phyloP scores from a whole-genome alignment of 805 yeast genomes.

The Lachancea fermentati region DNA sequence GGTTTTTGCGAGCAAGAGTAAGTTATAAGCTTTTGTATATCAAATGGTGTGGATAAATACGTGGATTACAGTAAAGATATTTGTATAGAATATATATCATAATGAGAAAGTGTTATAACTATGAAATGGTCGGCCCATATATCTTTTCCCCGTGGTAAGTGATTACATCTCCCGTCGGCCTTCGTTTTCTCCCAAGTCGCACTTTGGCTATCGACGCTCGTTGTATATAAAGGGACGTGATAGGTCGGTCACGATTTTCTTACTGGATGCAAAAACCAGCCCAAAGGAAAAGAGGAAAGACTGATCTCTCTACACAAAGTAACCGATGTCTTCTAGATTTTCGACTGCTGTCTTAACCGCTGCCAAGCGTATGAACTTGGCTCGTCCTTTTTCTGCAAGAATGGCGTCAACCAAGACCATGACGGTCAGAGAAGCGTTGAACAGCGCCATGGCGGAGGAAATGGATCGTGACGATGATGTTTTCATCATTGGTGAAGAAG shows the following conservation, averaged over 20 bases:
- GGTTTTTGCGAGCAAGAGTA: constrained; percentile 37
- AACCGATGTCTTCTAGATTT: constrained; percentile 12
- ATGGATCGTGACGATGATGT: constrained; percentile 92
- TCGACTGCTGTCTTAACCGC: constrained; percentile 13
- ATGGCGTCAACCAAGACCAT: constrained; percentile 47
- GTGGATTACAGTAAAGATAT: too few relatives aligned
- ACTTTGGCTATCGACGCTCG: neutral
- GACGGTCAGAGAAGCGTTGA: constrained; percentile 96
- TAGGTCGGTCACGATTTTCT: neutral
- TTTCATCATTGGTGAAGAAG: constrained; percentile 97
- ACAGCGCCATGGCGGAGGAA: constrained; percentile 94
- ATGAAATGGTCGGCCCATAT: too few relatives aligned
- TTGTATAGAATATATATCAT: too few relatives aligned
- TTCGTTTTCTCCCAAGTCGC: neutral
- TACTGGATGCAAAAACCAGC: neutral
- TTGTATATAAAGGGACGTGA: neutral
- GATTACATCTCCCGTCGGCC: neutral
- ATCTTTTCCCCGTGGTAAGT: neutral
- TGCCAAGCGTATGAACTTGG: constrained; percentile 8
- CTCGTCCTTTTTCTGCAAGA: constrained; percentile 12
- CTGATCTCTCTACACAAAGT: constrained; percentile 1
- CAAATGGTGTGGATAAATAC: too few relatives aligned
- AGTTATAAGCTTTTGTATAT: too few relatives aligned
- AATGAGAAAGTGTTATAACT: too few relatives aligned
- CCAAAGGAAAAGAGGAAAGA: constrained; percentile 1